Evolutionary conservation across 208 protist species (phyloP).

Genomic region (Trypanosoma conorhini): DNA sequence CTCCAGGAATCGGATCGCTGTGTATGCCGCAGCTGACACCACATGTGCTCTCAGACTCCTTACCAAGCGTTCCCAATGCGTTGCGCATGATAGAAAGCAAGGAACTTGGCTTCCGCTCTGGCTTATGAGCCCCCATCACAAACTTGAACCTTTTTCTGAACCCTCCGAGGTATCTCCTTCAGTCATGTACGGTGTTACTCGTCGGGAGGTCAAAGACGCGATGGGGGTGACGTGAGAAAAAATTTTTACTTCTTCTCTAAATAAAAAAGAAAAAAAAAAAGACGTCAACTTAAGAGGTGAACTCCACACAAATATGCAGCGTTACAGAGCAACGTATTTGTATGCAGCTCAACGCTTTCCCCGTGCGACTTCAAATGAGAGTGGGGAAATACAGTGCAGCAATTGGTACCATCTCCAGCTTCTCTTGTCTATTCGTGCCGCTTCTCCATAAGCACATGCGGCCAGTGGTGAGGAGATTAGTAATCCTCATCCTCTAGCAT

Average conservation of each 20-base stretch:
- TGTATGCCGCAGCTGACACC: constrained; percentile 2
- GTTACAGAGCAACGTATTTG: not conserved
- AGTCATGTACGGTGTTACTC: not conserved
- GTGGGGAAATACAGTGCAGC: not conserved
- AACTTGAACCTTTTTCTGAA: not conserved
- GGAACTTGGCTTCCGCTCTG: not conserved
- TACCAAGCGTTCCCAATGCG: not conserved
- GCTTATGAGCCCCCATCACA: not conserved
- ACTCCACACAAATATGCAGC: not conserved
- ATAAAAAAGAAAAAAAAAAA: not conserved
- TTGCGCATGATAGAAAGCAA: constrained; percentile 13
- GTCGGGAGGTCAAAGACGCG: too few species aligned
- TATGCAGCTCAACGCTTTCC: not conserved
- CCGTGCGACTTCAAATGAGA: not conserved
- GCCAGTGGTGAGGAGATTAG: constrained; percentile 26
- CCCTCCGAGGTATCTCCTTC: not conserved
- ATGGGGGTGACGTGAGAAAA: too few species aligned
- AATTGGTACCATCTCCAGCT: not conserved
- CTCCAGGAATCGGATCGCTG: constrained; percentile 23
- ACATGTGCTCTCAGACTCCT: not conserved
- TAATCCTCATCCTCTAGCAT: constrained; percentile 95
- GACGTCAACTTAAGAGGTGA: not conserved
- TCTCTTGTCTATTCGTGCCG: not conserved
- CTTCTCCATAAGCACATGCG: not conserved
- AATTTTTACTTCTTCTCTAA: too few species aligned